A percentile compares a stretch with the other conserved stretches of the same genome.
phyloP scores from a whole-genome alignment of 176 grass and related monocot species.

The Canna indica region DNA sequence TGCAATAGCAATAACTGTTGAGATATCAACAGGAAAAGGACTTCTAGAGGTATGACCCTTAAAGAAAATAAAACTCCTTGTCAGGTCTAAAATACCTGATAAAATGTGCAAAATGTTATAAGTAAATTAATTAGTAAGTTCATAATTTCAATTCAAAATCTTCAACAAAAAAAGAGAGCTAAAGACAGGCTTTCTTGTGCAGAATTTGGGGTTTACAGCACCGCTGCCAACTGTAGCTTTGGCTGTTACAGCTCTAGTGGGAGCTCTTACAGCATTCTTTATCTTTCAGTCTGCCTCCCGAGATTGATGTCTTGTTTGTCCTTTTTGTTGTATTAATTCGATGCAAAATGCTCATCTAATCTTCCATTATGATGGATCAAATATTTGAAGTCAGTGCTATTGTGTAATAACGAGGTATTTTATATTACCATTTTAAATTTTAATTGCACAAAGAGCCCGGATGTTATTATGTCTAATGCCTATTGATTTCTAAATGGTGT shows the following conservation, averaged over 20 bases:
- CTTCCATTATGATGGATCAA: no score
- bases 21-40: slow-evolving; percentile 71
- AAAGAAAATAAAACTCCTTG: background rate
- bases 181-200: slow-evolving; percentile 12
- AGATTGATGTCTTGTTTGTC: slow-evolving; percentile 18
- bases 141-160: no score
- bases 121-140: no score
- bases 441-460: no score
- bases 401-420: no score
- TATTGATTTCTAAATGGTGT: no score
- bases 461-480: no score
- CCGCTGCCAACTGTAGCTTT: slow-evolving; percentile 55
- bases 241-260: slow-evolving; percentile 54
- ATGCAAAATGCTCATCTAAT: background rate
- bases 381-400: no score
- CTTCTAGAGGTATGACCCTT: slow-evolving; percentile 49
- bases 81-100: background rate
- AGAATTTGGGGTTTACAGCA: slow-evolving; percentile 59
- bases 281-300: slow-evolving; percentile 55
- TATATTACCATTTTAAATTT: no score
- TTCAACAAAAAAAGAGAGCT: background rate
- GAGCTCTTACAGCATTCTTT: slow-evolving; percentile 61
- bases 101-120: background rate
- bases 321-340: background rate
- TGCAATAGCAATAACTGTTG: slow-evolving; percentile 58